Conservation (phyloP, 2,329 filamentous ascomycete genomes). For the Daldinia eschscholtzii region DNA sequence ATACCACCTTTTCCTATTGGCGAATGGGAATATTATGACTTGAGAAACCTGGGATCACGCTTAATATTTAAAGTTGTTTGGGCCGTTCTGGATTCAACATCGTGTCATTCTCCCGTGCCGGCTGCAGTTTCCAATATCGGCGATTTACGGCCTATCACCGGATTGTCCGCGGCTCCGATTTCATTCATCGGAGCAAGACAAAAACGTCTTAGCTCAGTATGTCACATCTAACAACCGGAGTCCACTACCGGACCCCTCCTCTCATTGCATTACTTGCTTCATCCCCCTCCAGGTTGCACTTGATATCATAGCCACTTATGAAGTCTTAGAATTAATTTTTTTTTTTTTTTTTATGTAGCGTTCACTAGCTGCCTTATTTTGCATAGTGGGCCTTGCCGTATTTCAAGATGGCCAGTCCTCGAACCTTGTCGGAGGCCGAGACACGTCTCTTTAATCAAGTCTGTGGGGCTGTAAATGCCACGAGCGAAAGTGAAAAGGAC, state of each 20-base stretch:
- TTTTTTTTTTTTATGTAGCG: not conserved
- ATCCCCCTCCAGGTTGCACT: not conserved
- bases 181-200: not conserved
- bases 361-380: not conserved
- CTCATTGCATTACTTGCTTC: not conserved
- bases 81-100: conserved; percentile 17
- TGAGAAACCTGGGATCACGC: not conserved
- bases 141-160: not conserved
- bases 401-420: conserved; percentile 27
- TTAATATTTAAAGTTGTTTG: conserved; percentile 1
- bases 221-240: conserved; percentile 1
- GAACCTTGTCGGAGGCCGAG: conserved; percentile 27
- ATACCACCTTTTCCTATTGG: not conserved
- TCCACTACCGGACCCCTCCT: not conserved
- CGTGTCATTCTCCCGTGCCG: conserved; percentile 12
- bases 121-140: conserved; percentile 28
- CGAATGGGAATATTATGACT: not conserved
- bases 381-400: not conserved
- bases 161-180: conserved; percentile 9
- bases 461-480: conserved; percentile 29
- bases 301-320: not conserved
- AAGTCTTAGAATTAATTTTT: not conserved
- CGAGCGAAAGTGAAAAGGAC: conserved; percentile 27
- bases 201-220: not conserved
- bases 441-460: conserved; percentile 37